A percentile compares a stretch with the other conserved stretches of the same genome.
phyloP scores from a whole-genome alignment of 257 asterid genomes.

The Primulina eburnea region DNA sequence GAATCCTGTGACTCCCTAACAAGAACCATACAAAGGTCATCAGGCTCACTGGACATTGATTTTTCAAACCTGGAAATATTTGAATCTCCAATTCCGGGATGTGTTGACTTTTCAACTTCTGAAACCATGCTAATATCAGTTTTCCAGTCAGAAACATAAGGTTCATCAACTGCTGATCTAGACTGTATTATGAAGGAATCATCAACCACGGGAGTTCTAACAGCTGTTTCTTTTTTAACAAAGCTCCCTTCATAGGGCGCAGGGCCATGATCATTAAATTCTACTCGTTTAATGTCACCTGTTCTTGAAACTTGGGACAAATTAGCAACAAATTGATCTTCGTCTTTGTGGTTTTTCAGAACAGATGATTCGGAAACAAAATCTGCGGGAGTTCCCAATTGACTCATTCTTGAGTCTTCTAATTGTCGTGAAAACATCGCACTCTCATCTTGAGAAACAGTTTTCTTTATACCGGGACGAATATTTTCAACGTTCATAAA shows the following conservation, averaged over 20 bases:
- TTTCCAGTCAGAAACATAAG: constrained; percentile 54
- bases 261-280: constrained; percentile 30
- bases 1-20: constrained; percentile 59
- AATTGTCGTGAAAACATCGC: constrained; percentile 30
- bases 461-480: constrained; percentile 38
- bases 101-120: constrained; percentile 34
- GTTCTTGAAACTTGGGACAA: constrained; percentile 33
- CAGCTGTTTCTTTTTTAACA: constrained; percentile 31
- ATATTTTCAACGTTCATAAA: constrained; percentile 50
- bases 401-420: constrained; percentile 32
- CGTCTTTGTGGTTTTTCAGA: constrained; percentile 39
- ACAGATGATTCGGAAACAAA: constrained; percentile 49
- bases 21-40: constrained; percentile 66
- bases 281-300: constrained; percentile 30
- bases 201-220: constrained; percentile 43
- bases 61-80: constrained; percentile 22
- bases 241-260: constrained; percentile 31
- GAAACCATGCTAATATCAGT: constrained; percentile 59
- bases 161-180: constrained; percentile 34
- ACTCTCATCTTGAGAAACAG: constrained; percentile 42
- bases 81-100: constrained; percentile 31
- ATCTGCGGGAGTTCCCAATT: constrained; percentile 35
- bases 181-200: constrained; percentile 78
- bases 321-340: constrained; percentile 63
- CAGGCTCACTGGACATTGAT: constrained; percentile 46